Conservation (phyloP, 805 yeast species). For the Starmerella riodocensis region DNA sequence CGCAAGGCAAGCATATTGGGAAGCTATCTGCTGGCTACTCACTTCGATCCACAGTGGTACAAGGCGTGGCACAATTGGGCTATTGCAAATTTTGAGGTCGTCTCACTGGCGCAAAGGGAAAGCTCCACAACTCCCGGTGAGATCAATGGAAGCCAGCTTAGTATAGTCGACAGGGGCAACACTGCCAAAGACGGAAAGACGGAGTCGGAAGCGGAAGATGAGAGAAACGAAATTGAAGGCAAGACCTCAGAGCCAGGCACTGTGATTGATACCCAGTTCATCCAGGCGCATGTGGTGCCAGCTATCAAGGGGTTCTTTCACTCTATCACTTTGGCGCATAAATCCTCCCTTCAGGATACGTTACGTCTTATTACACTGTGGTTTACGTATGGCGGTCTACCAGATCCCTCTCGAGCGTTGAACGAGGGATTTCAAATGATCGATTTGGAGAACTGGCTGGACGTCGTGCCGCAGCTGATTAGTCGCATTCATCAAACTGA, state of each 20-base stretch:
- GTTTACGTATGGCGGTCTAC: constrained; percentile 91
- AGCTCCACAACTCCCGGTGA: not conserved
- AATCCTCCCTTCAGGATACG: constrained; percentile 86
- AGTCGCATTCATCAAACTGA: constrained; percentile 95
- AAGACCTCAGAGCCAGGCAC: constrained; percentile 21
- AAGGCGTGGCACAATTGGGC: constrained; percentile 99
- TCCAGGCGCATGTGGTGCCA: constrained; percentile 83
- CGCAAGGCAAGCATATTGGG: constrained; percentile 75
- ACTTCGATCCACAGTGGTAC: constrained; percentile 85
- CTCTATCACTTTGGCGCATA: constrained; percentile 73
- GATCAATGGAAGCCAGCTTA: not conserved
- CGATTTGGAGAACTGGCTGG: constrained; percentile 84
- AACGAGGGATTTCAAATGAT: constrained; percentile 82
- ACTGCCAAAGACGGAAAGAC: not conserved
- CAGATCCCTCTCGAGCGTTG: constrained; percentile 83
- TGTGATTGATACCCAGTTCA: constrained; percentile 31
- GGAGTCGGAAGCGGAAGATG: constrained; percentile 23
- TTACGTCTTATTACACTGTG: constrained; percentile 78
- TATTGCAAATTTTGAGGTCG: constrained; percentile 85
- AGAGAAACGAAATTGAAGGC: constrained; percentile 14
- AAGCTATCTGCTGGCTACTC: constrained; percentile 85
- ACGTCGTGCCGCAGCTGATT: constrained; percentile 87
- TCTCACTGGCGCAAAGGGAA: constrained; percentile 13
- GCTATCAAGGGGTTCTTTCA: constrained; percentile 94
- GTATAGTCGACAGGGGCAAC: not conserved